Evolutionary conservation across 1,284 basidiomycete species (phyloP), one percentile per base, ranked within the genome.

Genomic region (Singerocomus rubriflavus): DNA sequence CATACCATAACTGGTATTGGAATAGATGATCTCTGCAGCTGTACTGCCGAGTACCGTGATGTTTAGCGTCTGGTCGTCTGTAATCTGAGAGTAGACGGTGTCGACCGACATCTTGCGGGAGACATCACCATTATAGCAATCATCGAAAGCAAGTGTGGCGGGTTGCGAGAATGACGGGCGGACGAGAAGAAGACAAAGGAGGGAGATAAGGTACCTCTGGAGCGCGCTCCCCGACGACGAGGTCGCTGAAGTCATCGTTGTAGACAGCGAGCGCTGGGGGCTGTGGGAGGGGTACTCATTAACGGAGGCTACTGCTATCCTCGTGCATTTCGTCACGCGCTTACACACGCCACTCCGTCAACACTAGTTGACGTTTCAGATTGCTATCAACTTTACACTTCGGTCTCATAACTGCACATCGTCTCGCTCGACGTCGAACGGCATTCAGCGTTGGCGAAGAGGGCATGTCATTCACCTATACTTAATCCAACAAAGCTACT

Each of bases 41-140:
- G 77, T 81, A 38, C 70, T 63, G 2, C 86, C 88, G 46, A 89
- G 61, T 39, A 88, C 72, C 2, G 84, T 85, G 57, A 89, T 71
- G 62, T 88, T 87, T 46, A 90, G 67, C 56, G 76, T 77, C 11
- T 70, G 67, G 36, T 75, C 73, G 21, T 79, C 68, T 5, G 85
- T 71, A 48, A 91, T 75, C 64, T 92, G 86, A 12, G 83, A 88
- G 63, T 87, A 92, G 39, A 93, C 82, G 25, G 77, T 77, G 48
- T 80, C 77, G 53, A 93, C 77, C 47, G 80, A 74, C 64, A 93
- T 75, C 64, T 85, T 85, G 63, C 76, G 74, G 35, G 74, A 70
- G 16, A 60, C 58, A 68, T 79, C 77, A 48, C 76, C 76, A 33
- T 69, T 60, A 67, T 81, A 87, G 69, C 84, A 88, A 64, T 87